phyloP scores from a whole-genome alignment of 305 asterid genomes.

The Lippia alba region DNA sequence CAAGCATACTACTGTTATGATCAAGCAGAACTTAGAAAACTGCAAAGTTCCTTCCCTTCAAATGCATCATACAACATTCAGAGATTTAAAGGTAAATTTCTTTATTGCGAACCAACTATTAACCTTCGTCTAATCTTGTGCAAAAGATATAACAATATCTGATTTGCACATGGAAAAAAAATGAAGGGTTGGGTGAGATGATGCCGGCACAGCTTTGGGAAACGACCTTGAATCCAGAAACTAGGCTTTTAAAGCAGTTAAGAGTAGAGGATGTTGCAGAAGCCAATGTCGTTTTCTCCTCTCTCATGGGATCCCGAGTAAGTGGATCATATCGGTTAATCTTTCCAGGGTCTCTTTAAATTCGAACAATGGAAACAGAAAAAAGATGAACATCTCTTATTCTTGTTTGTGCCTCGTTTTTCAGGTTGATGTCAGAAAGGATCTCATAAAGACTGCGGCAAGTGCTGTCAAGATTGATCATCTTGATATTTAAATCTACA shows the following conservation, averaged over 20 bases:
- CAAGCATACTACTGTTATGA: constrained; percentile 85
- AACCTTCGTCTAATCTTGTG: background rate
- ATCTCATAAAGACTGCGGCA: constrained; percentile 67
- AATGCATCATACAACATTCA: constrained; percentile 95
- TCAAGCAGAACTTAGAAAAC: constrained; percentile 72
- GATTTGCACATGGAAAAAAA: constrained; percentile 2
- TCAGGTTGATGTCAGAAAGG: constrained; percentile 89
- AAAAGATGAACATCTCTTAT: background rate
- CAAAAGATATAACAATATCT: background rate
- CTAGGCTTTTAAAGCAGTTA: constrained; percentile 79
- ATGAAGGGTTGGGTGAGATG: constrained; percentile 97
- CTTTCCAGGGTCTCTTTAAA: background rate
- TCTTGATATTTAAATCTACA: constrained; percentile 65
- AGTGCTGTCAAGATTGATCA: constrained; percentile 62
- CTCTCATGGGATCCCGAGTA: constrained; percentile 96
- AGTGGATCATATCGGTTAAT: constrained; percentile 27
- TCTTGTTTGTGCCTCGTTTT: constrained; percentile 28
- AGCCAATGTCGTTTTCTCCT: constrained; percentile 83
- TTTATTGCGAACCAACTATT: no score
- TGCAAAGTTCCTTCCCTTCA: constrained; percentile 75
- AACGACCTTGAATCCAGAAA: constrained; percentile 87
- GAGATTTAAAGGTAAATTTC: constrained; percentile 86
- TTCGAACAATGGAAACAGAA: no score
- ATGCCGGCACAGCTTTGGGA: constrained; percentile 98
- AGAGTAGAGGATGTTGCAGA: constrained; percentile 90